These are phyloP conservation scores for Astrothelium macrocarpum DNA, from an alignment of 495 filamentous ascomycete species.

Conservation along the genomic window DNA sequence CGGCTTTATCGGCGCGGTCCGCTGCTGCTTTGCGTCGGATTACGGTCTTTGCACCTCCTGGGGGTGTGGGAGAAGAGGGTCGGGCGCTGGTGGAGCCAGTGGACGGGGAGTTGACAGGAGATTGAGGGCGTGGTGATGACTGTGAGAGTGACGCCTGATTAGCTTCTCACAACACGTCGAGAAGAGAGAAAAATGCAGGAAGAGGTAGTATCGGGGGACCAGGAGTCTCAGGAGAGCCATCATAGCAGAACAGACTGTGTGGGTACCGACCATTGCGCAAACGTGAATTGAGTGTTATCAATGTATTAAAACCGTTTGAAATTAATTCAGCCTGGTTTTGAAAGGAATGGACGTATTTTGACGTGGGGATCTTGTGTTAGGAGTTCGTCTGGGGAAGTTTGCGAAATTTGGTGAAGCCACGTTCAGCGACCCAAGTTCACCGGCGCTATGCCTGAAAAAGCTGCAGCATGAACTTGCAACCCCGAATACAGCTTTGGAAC, in stretches of 20 bases:
- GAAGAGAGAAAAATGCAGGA: background rate
- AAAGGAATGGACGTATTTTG: background rate
- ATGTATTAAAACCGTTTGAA: no score
- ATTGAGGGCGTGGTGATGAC: constrained; percentile 68
- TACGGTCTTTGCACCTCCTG: constrained; percentile 90
- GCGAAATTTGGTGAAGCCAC: constrained; percentile 3
- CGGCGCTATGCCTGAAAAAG: background rate
- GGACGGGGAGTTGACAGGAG: constrained; percentile 43
- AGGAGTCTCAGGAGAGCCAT: background rate
- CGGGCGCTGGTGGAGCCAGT: constrained; percentile 60
- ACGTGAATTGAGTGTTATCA: background rate
- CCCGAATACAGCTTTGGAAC: no score
- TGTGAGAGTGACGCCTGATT: constrained; percentile 21
- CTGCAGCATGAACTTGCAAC: background rate
- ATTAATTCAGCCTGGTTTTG: background rate
- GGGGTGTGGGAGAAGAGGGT: constrained; percentile 74
- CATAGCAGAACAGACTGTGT: no score
- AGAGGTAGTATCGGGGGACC: background rate
- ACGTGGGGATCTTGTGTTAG: background rate
- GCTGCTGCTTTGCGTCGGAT: constrained; percentile 89
- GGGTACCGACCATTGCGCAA: background rate
- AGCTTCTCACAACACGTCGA: background rate
- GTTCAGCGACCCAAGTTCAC: background rate
- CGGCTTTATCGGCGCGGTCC: constrained; percentile 88
- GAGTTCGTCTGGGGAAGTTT: background rate